These are phyloP conservation scores for Paracoccidioides brasiliensis DNA, from an alignment of 2,329 filamentous ascomycete genomes.

Conservation along the genomic window DNA sequence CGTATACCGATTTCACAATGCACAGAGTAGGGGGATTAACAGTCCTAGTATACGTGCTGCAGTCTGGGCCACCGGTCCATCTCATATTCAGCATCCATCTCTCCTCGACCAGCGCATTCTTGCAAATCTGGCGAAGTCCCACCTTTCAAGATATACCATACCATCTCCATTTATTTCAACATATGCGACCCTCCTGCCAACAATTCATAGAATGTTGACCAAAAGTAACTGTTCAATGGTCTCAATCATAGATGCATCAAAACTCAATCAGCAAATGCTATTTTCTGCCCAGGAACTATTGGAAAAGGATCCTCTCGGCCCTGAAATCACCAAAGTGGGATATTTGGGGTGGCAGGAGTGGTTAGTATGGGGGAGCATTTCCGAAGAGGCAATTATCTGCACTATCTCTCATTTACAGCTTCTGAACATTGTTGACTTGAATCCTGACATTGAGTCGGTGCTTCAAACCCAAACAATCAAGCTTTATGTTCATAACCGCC, in stretches of 20 bases:
- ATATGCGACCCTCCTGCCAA: slow-evolving; percentile 15
- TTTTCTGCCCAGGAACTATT: slow-evolving; percentile 20
- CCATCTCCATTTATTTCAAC: slow-evolving; percentile 25
- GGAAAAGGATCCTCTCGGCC: slow-evolving; percentile 4
- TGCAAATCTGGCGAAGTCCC: slow-evolving; percentile 12
- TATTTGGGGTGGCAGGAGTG: slow-evolving; percentile 23
- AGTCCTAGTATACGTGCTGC: slow-evolving; percentile 15
- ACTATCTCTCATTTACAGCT: slow-evolving; percentile 17
- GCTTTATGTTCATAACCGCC: slow-evolving; percentile 1
- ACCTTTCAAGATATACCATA: slow-evolving; percentile 14
- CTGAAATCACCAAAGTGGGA: slow-evolving; percentile 8
- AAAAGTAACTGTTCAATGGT: slow-evolving; percentile 15
- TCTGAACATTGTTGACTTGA: slow-evolving; percentile 8
- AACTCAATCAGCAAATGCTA: slow-evolving; percentile 12
- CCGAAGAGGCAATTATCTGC: slow-evolving; percentile 17
- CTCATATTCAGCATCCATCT: slow-evolving; percentile 7
- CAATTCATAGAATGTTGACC: slow-evolving; percentile 22
- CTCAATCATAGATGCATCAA: slow-evolving; percentile 20
- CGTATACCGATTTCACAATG: slow-evolving; percentile 23
- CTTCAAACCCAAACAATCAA: slow-evolving; percentile 15
- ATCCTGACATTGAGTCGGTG: slow-evolving; percentile 14
- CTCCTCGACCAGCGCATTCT: slow-evolving; percentile 13
- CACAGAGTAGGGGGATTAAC: slow-evolving; percentile 22
- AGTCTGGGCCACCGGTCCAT: slow-evolving; percentile 11
- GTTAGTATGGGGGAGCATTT: slow-evolving; percentile 23